phyloP scores from a whole-genome alignment of 352 stramenopile species.

The Labyrinthula sp. region DNA sequence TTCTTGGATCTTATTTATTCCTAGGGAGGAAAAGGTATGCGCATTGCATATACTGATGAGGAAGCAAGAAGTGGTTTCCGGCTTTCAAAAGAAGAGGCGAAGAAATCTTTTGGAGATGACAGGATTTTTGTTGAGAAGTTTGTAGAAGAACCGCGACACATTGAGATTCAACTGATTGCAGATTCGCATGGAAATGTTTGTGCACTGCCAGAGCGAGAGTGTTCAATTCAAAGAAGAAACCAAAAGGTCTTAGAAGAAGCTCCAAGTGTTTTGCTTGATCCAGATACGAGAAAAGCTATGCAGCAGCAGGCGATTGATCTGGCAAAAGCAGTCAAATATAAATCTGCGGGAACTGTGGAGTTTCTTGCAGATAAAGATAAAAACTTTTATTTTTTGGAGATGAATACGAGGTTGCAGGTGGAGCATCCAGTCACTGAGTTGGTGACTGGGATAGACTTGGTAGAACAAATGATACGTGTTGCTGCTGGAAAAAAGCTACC shows the following conservation, averaged over 20 bases:
- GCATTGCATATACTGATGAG: slow-evolving; percentile 56
- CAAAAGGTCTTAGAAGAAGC: slow-evolving; percentile 90
- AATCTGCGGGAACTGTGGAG: slow-evolving; percentile 80
- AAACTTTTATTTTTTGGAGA: slow-evolving; percentile 95
- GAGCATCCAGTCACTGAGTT: slow-evolving; percentile 88
- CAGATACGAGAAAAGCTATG: slow-evolving; percentile 61
- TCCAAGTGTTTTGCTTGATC: slow-evolving; percentile 59
- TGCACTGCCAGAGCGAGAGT: slow-evolving; percentile 78
- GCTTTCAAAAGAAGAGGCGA: slow-evolving; percentile 52
- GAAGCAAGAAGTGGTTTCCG: slow-evolving; percentile 32
- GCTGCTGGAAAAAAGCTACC: slow-evolving; percentile 64
- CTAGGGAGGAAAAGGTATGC: slow-evolving; percentile 86
- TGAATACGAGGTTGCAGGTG: slow-evolving; percentile 82
- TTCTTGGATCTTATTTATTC: too few species aligned
- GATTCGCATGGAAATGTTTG: slow-evolving; percentile 66
- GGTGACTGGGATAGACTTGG: slow-evolving; percentile 70
- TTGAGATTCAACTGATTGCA: slow-evolving; percentile 87
- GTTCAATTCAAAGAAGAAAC: slow-evolving; percentile 81
- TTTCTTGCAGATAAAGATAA: slow-evolving; percentile 81
- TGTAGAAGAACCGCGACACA: slow-evolving; percentile 82
- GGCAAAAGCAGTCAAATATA: slow-evolving; percentile 70
- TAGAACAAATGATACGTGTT: slow-evolving; percentile 82
- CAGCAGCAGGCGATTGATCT: slow-evolving; percentile 65
- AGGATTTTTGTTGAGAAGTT: slow-evolving; percentile 89
- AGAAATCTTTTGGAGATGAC: slow-evolving; percentile 75